These are phyloP conservation scores for Lindgomyces ingoldianus DNA, from an alignment of 495 filamentous ascomycete species.

Conservation along the genomic window DNA sequence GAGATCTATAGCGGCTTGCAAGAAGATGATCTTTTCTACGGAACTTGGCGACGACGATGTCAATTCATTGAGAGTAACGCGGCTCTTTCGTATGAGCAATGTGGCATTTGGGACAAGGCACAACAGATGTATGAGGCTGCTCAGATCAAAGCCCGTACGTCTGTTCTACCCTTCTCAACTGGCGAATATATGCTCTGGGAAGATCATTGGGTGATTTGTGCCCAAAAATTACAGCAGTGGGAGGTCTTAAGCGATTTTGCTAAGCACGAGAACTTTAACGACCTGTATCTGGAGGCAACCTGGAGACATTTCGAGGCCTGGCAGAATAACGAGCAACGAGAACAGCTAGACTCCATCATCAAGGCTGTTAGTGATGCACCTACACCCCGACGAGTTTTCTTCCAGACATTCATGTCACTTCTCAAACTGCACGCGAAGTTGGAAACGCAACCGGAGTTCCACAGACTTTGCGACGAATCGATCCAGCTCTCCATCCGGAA, in stretches of 20 bases:
- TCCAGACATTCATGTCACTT: constrained; percentile 95
- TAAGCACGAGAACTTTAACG: constrained; percentile 98
- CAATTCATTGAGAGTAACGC: constrained; percentile 96
- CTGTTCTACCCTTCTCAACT: constrained; percentile 89
- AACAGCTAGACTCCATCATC: constrained; percentile 85
- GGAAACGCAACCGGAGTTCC: constrained; percentile 79
- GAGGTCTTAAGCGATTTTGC: constrained; percentile 95
- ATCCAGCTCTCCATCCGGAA: constrained; percentile 96
- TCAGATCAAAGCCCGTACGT: constrained; percentile 93
- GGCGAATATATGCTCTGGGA: constrained; percentile 99
- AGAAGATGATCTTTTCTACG: constrained; percentile 97
- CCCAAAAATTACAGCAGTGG: constrained; percentile 98
- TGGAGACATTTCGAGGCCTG: constrained; percentile 95
- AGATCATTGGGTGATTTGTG: constrained; percentile 97
- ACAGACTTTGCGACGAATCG: constrained; percentile 86
- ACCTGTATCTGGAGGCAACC: constrained; percentile 89
- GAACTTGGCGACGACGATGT: constrained; percentile 91
- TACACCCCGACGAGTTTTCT: constrained; percentile 89
- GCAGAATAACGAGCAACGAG: constrained; percentile 79
- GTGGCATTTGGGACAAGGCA: constrained; percentile 98
- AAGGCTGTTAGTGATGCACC: constrained; percentile 97
- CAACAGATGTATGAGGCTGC: constrained; percentile 94
- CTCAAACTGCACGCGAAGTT: constrained; percentile 89
- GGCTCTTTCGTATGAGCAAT: constrained; percentile 95
- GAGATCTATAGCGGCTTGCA: constrained; percentile 86